Conservation (phyloP, 2,329 filamentous ascomycete genomes). For the Penicillium sp. region DNA sequence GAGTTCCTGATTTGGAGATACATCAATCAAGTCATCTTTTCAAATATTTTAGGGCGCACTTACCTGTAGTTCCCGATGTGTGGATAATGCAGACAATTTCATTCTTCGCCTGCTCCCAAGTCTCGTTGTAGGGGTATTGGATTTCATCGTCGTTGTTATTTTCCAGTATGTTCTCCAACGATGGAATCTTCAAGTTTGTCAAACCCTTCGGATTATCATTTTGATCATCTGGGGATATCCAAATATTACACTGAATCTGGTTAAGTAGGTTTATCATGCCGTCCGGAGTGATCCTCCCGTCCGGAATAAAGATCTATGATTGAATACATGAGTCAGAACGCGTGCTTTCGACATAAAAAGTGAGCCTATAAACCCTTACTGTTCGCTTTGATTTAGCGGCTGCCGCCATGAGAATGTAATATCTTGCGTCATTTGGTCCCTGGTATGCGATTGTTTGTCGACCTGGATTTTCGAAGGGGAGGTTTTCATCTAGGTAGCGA, state of each 20-base stretch:
- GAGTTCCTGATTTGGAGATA: not conserved
- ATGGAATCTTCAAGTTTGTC: not conserved
- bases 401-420: conserved; percentile 1
- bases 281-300: not conserved
- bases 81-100: conserved; percentile 2
- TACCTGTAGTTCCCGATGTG: conserved; percentile 5
- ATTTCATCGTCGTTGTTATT: not conserved
- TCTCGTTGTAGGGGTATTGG: not conserved
- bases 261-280: not conserved
- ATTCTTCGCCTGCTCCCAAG: conserved; percentile 1
- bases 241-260: not conserved
- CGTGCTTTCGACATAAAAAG: no score
- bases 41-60: no score
- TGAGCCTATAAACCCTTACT: not conserved
- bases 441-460: conserved; percentile 3
- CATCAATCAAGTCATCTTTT: no score
- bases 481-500: not conserved
- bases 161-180: not conserved
- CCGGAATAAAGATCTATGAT: not conserved
- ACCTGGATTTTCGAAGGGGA: not conserved
- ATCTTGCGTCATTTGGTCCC: conserved; percentile 3
- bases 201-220: not conserved
- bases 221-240: not conserved
- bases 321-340: not conserved
- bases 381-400: conserved; percentile 1